A percentile compares a stretch with the other conserved stretches of the same genome.
Conservation (phyloP, 441 rosid genomes). For the Cnidoscolus chayamansa region DNA sequence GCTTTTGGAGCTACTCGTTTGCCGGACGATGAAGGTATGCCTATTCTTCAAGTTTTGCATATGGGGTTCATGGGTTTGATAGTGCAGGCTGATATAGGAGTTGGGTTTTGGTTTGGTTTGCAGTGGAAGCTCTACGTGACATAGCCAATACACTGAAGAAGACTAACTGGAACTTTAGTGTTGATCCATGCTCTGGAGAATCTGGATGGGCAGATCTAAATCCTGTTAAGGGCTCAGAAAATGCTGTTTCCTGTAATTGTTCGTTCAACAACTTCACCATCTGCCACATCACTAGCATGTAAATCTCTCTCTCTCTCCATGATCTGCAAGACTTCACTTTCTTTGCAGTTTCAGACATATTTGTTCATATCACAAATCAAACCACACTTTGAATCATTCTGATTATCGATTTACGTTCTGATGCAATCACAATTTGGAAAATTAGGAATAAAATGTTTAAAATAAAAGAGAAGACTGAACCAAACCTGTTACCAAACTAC, state of each 20-base stretch:
- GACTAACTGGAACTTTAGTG: slow-evolving; percentile 42
- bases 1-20: slow-evolving; percentile 29
- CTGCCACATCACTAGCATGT: slow-evolving; percentile 57
- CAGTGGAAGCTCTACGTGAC: slow-evolving; percentile 42
- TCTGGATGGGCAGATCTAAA: slow-evolving; percentile 33
- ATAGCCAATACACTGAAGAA: slow-evolving; percentile 42
- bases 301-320: slow-evolving; percentile 16
- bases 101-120: background rate
- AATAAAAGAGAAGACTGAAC: too few relatives aligned
- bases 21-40: slow-evolving; percentile 40
- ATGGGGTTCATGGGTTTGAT: background rate
- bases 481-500: too few relatives aligned
- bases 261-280: slow-evolving; percentile 31
- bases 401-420: too few relatives aligned
- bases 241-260: slow-evolving; percentile 43
- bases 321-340: too few relatives aligned
- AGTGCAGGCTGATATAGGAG: too few relatives aligned
- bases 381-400: too few relatives aligned
- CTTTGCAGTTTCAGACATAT: too few relatives aligned
- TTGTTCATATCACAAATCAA: too few relatives aligned
- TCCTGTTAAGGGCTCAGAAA: background rate
- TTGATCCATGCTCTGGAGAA: slow-evolving; percentile 45
- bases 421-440: too few relatives aligned
- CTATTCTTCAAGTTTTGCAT: too few relatives aligned
- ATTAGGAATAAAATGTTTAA: too few relatives aligned